These are phyloP conservation scores for Dryas drummondii DNA, from an alignment of 306 rosid species.

Conservation along the genomic window DNA sequence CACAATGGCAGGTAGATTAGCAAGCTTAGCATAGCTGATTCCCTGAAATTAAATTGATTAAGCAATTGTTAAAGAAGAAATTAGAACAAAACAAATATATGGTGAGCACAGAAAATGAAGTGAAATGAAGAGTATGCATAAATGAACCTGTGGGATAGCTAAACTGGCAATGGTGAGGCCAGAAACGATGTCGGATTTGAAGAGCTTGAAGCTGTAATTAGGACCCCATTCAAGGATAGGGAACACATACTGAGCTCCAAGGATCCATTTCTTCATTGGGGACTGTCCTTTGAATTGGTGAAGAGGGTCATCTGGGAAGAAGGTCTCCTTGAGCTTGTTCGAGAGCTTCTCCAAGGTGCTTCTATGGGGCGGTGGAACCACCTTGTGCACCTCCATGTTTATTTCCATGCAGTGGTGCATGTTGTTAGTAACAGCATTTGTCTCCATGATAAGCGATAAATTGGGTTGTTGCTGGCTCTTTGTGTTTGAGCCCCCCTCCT, in stretches of 20 bases:
- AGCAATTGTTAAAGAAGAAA: neutral
- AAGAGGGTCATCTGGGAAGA: conserved; percentile 93
- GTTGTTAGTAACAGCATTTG: conserved; percentile 5
- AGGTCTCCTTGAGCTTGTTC: conserved; percentile 66
- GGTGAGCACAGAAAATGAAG: neutral
- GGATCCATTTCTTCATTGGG: conserved; percentile 39
- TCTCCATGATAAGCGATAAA: neutral
- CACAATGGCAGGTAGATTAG: conserved; percentile 86
- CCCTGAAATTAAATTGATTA: conserved; percentile 45
- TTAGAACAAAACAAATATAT: neutral
- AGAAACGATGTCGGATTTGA: conserved; percentile 84
- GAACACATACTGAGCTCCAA: conserved; percentile 77
- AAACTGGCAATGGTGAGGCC: conserved; percentile 98
- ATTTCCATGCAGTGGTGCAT: conserved; percentile 51
- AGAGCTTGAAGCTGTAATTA: conserved; percentile 57
- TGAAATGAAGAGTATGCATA: neutral
- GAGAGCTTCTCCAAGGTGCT: conserved; percentile 54
- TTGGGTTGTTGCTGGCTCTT: neutral
- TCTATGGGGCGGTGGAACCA: conserved; percentile 65
- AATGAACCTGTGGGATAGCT: conserved; percentile 86
- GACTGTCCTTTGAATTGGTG: conserved; percentile 86
- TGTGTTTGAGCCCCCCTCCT: neutral
- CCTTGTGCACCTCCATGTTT: conserved; percentile 62
- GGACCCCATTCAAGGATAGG: conserved; percentile 94
- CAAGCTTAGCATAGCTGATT: conserved; percentile 92